Evolutionary conservation across 1,139 yeast species (phyloP).

Genomic region (Suhomyces kunorum): DNA sequence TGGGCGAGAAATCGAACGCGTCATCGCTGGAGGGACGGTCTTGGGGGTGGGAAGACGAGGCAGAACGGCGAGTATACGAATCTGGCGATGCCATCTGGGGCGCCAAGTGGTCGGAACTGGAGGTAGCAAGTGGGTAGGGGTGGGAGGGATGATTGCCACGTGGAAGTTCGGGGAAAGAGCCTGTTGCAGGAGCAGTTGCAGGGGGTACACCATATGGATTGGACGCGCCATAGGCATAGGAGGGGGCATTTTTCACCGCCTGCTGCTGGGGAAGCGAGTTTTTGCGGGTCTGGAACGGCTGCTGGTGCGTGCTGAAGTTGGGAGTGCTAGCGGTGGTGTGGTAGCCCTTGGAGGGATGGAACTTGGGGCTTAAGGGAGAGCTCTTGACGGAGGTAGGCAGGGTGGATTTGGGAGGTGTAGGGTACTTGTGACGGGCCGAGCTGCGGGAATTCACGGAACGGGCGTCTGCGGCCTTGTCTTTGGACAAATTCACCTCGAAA

Average conservation of each 20-base stretch:
- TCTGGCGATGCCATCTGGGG: slow-evolving; percentile 10
- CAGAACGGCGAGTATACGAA: not conserved
- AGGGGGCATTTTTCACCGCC: not conserved
- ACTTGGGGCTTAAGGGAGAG: slow-evolving; percentile 13
- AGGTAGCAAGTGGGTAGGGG: not conserved
- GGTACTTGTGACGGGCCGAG: slow-evolving; percentile 8
- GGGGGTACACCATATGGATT: slow-evolving; percentile 6
- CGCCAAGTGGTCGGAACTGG: not conserved
- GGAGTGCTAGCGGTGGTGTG: slow-evolving; percentile 13
- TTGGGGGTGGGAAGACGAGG: not conserved
- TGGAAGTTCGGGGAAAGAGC: slow-evolving; percentile 5
- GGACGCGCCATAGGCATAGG: slow-evolving; percentile 1
- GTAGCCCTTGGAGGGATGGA: slow-evolving; percentile 9
- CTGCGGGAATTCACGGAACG: slow-evolving; percentile 14
- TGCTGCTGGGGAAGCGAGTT: slow-evolving; percentile 11
- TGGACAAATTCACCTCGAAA: slow-evolving; percentile 48
- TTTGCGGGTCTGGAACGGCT: slow-evolving; percentile 7
- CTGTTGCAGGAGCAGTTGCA: slow-evolving; percentile 7
- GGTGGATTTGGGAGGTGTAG: slow-evolving; percentile 15
- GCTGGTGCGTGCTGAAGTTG: slow-evolving; percentile 11
- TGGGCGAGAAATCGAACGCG: slow-evolving; percentile 19
- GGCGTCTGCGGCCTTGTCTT: slow-evolving; percentile 14
- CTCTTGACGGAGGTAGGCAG: slow-evolving; percentile 14
- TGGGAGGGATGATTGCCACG: not conserved
- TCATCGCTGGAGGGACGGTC: slow-evolving; percentile 11